Evolutionary conservation across 2,329 filamentous ascomycete species (phyloP).

Genomic region (Raffaelea ambrosiae): DNA sequence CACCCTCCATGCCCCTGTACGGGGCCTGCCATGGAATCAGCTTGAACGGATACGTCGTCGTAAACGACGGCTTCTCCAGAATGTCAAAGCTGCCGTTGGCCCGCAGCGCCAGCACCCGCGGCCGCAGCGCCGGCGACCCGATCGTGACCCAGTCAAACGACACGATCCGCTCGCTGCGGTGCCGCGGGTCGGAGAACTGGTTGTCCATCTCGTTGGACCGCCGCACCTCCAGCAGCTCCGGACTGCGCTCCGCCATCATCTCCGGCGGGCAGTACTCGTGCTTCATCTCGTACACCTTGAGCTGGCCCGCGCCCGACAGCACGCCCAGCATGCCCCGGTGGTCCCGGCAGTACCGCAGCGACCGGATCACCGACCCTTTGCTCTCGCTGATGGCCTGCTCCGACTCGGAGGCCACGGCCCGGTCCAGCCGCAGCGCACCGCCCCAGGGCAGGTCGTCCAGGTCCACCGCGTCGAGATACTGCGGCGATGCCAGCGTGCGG

Average conservation of each 20-base stretch:
- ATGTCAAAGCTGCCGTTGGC: constrained; percentile 55
- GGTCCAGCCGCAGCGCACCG: constrained; percentile 48
- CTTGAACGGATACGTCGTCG: constrained; percentile 50
- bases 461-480: constrained; percentile 50
- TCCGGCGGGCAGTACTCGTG: constrained; percentile 40
- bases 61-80: constrained; percentile 50
- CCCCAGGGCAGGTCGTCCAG: constrained; percentile 56
- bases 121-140: constrained; percentile 43
- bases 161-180: constrained; percentile 52
- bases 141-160: constrained; percentile 62
- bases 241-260: constrained; percentile 34
- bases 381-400: constrained; percentile 41
- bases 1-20: constrained; percentile 48
- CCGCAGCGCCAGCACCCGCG: constrained; percentile 50
- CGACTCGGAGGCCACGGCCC: constrained; percentile 46
- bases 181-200: constrained; percentile 40
- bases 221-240: constrained; percentile 50
- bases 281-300: constrained; percentile 51
- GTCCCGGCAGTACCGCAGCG: constrained; percentile 55
- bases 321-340: constrained; percentile 53
- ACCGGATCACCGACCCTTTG: constrained; percentile 53
- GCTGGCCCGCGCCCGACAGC: constrained; percentile 53
- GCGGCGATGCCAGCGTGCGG: constrained; percentile 41
- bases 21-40: constrained; percentile 53
- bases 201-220: constrained; percentile 56